Evolutionary conservation across 75 land plant species (phyloP).

Genomic region (Larix kaempferi): DNA sequence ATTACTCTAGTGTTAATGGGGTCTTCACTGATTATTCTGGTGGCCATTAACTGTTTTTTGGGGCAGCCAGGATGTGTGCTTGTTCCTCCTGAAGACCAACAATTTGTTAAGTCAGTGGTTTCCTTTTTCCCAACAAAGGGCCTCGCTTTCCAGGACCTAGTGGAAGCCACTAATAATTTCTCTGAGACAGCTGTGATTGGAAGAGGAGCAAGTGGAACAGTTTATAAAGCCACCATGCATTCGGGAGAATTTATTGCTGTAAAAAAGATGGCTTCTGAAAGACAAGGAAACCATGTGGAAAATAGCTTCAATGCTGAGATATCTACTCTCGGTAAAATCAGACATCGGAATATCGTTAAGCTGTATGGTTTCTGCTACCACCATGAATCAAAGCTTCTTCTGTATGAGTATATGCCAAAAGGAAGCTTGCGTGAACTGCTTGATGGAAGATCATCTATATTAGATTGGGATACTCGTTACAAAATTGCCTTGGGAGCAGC

Average conservation of each 20-base stretch:
- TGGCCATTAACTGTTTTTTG: conserved; percentile 48
- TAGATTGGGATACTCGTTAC: conserved; percentile 80
- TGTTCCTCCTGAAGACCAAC: conserved; percentile 45
- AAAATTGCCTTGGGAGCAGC: conserved; percentile 88
- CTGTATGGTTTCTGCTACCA: conserved; percentile 68
- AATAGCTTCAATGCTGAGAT: conserved; percentile 74
- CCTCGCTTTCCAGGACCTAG: conserved; percentile 61
- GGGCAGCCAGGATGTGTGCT: conserved; percentile 32
- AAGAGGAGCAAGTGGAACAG: conserved; percentile 85
- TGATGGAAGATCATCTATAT: conserved; percentile 30
- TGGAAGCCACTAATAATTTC: conserved; percentile 77
- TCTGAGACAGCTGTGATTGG: conserved; percentile 58
- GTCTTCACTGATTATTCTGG: conserved; percentile 53
- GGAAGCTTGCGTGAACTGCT: conserved; percentile 77
- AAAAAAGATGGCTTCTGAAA: conserved; percentile 54
- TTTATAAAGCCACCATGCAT: conserved; percentile 68
- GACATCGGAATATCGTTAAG: conserved; percentile 82
- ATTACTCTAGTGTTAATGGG: conserved; percentile 54
- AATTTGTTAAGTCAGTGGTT: conserved; percentile 23
- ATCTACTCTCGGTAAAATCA: conserved; percentile 69
- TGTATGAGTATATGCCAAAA: conserved; percentile 78
- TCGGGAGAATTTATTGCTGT: conserved; percentile 69
- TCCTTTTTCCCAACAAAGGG: conserved; percentile 53
- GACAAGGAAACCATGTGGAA: conserved; percentile 53
- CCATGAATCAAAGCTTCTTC: conserved; percentile 60